These are phyloP conservation scores for Penicillium tannophilum DNA, from an alignment of 495 filamentous ascomycete genomes.

Conservation along the genomic window DNA sequence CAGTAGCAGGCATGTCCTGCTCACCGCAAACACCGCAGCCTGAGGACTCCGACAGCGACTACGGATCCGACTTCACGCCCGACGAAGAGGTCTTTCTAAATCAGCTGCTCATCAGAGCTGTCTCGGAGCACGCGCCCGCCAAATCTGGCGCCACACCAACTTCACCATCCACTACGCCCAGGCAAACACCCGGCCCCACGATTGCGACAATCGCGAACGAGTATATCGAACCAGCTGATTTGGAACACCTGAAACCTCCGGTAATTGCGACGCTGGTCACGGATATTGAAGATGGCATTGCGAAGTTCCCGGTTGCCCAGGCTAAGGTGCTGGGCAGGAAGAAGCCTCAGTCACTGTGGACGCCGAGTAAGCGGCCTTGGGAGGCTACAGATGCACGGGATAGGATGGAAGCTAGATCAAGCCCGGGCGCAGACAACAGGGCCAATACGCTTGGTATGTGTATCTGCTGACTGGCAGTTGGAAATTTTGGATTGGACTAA, in stretches of 20 bases:
- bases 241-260: constrained; percentile 16
- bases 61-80: constrained; percentile 70
- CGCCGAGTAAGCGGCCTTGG: constrained; percentile 21
- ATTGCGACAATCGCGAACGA: constrained; percentile 9
- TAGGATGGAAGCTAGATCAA: constrained; percentile 19
- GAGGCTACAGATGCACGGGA: constrained; percentile 11
- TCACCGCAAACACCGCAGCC: constrained; percentile 19
- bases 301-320: constrained; percentile 29
- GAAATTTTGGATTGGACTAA: constrained; percentile 43
- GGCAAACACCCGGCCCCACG: constrained; percentile 11
- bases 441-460: constrained; percentile 38
- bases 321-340: constrained; percentile 48
- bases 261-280: constrained; percentile 16
- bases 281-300: constrained; percentile 45
- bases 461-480: not conserved
- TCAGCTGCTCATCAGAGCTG: constrained; percentile 44
- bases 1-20: constrained; percentile 46
- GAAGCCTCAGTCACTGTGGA: constrained; percentile 39
- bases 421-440: constrained; percentile 34
- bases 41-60: constrained; percentile 48
- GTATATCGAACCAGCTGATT: constrained; percentile 8
- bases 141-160: constrained; percentile 17
- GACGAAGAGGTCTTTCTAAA: constrained; percentile 61
- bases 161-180: constrained; percentile 10
- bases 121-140: constrained; percentile 29